Evolutionary conservation across 306 rosid genomes (phyloP).

Genomic region (Dalbergia cultrata): DNA sequence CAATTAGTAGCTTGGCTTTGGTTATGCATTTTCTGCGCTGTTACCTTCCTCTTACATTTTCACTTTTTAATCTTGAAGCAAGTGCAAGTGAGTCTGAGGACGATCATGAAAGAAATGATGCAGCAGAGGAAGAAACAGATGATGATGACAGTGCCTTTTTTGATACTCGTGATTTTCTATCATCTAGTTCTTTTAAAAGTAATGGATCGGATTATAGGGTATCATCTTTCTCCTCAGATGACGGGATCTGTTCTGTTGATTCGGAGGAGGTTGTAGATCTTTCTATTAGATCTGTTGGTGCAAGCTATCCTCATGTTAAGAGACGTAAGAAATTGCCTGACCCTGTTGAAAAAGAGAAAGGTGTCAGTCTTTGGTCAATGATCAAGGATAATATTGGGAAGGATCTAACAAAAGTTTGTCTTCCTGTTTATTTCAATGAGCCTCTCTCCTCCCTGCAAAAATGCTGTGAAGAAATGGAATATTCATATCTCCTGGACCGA

Average conservation of each 20-base stretch:
- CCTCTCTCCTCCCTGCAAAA: constrained; percentile 97
- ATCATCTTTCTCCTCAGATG: constrained; percentile 95
- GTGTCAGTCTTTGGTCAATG: constrained; percentile 99
- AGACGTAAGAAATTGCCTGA: constrained; percentile 97
- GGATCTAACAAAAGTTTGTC: constrained; percentile 97
- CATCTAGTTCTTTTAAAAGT: constrained; percentile 96
- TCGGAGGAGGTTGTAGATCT: constrained; percentile 86
- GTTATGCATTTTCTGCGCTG: constrained; percentile 33
- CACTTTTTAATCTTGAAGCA: constrained; percentile 64
- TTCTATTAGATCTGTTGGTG: constrained; percentile 67
- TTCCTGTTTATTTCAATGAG: constrained; percentile 98
- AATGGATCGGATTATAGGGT: constrained; percentile 83
- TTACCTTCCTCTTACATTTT: background rate
- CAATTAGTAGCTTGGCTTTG: background rate
- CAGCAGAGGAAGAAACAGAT: constrained; percentile 98
- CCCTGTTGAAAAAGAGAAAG: constrained; percentile 93
- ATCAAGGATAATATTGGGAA: constrained; percentile 98
- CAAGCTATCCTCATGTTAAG: constrained; percentile 70
- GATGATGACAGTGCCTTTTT: constrained; percentile 95
- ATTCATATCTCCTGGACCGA: constrained; percentile 90
- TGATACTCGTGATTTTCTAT: constrained; percentile 95
- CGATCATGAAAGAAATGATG: constrained; percentile 96
- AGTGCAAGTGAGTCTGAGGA: constrained; percentile 94
- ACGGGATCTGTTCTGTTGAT: constrained; percentile 62
- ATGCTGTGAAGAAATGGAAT: constrained; percentile 97